A percentile compares a stretch with the other conserved stretches of the same genome.
Conservation (phyloP, 371 early-diverging fungal genomes). For the Capniomyces stellatus region DNA sequence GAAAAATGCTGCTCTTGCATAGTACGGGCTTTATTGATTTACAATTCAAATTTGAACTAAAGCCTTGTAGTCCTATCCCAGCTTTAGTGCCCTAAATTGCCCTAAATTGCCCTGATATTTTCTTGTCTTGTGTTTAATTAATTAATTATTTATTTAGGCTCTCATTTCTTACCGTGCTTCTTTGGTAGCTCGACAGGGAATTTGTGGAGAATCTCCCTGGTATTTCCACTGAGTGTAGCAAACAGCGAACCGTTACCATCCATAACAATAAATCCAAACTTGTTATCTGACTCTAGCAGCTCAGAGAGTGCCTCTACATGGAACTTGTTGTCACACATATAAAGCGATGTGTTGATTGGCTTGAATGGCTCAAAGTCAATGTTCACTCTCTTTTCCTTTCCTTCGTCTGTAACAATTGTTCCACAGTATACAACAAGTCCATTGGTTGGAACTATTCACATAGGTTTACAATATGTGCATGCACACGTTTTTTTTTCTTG, state of each 20-base stretch:
- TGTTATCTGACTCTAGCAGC: slow-evolving; percentile 88
- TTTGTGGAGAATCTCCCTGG: slow-evolving; percentile 91
- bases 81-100: no score
- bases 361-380: slow-evolving; percentile 99
- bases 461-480: not conserved
- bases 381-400: slow-evolving; percentile 98
- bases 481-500: no score
- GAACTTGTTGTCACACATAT: slow-evolving; percentile 99
- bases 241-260: slow-evolving; percentile 98
- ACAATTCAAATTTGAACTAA: no score
- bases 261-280: slow-evolving; percentile 99
- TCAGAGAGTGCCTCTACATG: slow-evolving; percentile 92
- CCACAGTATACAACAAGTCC: slow-evolving; percentile 70
- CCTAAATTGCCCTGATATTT: no score
- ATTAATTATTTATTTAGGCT: no score
- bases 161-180: slow-evolving; percentile 99
- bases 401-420: slow-evolving; percentile 94
- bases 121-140: no score
- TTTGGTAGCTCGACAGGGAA: slow-evolving; percentile 96
- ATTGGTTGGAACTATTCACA: slow-evolving; percentile 10
- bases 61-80: no score
- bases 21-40: no score
- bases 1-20: no score
- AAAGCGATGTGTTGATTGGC: slow-evolving; percentile 98
- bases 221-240: slow-evolving; percentile 94